These are phyloP conservation scores for Pseudogymnoascus sp. DNA, from an alignment of 2,329 filamentous ascomycete genomes.

Conservation along the genomic window DNA sequence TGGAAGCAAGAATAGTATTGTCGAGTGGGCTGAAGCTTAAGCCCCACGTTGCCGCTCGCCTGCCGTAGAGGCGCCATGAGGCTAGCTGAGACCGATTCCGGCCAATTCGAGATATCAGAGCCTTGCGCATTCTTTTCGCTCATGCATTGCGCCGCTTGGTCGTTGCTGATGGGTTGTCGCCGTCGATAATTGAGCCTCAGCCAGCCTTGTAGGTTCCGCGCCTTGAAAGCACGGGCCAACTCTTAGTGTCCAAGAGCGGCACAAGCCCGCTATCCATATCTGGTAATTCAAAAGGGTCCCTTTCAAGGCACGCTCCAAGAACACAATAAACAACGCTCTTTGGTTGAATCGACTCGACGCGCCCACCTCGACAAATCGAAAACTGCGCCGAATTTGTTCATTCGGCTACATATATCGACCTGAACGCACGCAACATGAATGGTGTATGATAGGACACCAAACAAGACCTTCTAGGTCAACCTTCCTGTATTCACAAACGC, in stretches of 20 bases:
- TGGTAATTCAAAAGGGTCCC: conserved; percentile 1
- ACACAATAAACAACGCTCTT: background rate
- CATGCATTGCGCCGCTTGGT: background rate
- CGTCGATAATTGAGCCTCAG: background rate
- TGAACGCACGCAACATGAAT: conserved; percentile 5
- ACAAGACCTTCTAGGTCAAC: background rate
- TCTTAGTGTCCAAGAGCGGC: background rate
- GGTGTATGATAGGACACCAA: background rate
- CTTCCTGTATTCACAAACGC: background rate
- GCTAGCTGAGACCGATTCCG: background rate
- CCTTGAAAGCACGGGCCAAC: background rate
- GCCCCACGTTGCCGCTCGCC: background rate
- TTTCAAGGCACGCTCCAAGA: background rate
- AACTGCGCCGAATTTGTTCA: background rate
- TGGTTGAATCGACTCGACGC: background rate
- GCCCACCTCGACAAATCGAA: background rate
- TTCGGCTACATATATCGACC: background rate
- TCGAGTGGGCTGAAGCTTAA: background rate
- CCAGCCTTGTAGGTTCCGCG: conserved; percentile 1
- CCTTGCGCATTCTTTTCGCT: conserved; percentile 8
- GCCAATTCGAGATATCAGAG: conserved; percentile 3
- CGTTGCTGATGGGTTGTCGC: background rate
- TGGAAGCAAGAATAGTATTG: background rate
- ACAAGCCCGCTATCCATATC: conserved; percentile 5
- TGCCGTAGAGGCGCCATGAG: background rate